Conservation (phyloP, 2,329 filamentous ascomycete species). For the Talaromyces sp. region DNA sequence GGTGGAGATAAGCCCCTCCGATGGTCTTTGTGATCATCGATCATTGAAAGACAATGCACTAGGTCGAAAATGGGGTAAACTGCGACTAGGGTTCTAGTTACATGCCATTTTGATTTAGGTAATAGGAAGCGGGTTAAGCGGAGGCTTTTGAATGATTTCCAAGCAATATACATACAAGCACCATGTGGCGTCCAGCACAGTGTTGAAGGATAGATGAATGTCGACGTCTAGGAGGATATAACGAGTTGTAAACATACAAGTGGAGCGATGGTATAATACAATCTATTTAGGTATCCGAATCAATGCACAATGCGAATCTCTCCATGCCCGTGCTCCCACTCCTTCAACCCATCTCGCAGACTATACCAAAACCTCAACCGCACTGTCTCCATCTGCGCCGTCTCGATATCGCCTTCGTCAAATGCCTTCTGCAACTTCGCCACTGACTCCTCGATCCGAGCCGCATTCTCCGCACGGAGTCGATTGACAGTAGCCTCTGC, state of each 20-base stretch:
- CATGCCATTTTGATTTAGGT: no score
- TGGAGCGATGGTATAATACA: not conserved
- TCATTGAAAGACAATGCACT: not conserved
- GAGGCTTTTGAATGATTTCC: not conserved
- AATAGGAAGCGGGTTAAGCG: not conserved
- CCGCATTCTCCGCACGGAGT: constrained; percentile 65
- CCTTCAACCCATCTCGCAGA: constrained; percentile 72
- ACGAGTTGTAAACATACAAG: not conserved
- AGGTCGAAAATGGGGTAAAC: not conserved
- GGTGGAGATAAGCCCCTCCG: not conserved
- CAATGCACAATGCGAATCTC: constrained; percentile 56
- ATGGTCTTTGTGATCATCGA: not conserved
- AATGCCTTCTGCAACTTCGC: constrained; percentile 63
- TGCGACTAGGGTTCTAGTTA: not conserved
- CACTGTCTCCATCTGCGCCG: constrained; percentile 69
- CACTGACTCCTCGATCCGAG: constrained; percentile 63
- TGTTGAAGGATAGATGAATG: no score
- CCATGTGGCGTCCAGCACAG: no score
- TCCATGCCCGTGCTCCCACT: constrained; percentile 76
- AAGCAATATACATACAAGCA: not conserved
- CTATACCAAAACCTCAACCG: constrained; percentile 87
- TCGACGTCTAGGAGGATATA: no score
- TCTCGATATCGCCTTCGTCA: constrained; percentile 60
- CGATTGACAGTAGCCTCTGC: constrained; percentile 61
- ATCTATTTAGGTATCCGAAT: constrained; percentile 21